Evolutionary conservation across 306 rosid genomes (phyloP), one percentile per base, ranked within the genome.

Genomic region (Rubus idaeus): DNA sequence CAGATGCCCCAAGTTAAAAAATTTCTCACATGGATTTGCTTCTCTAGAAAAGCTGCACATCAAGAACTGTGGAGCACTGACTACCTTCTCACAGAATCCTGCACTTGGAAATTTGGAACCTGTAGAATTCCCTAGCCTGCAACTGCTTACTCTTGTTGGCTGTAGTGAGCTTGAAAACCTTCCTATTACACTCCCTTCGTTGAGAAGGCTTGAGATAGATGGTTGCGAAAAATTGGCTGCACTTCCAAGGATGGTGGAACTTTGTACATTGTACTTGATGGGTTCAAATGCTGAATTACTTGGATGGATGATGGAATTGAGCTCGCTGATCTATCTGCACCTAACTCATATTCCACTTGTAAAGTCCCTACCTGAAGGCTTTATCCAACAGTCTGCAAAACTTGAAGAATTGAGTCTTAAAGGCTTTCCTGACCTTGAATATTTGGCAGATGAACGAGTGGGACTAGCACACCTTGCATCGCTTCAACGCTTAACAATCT

Each of bases 401-500:
- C 75, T 71, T 37, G 63, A 51, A 71, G 63, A 52, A 40, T 37
- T 71, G 75, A 71, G 10, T 71, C 5, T 71, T 70, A 17, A 6
- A 37, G 9, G n/a, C 49, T 52, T 71, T 52, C 30, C 18, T 6
- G 35, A 71, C 20, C 64, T 71, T 10, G 35, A 52, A 37, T 35
- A 51, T 2, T 39, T 71, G 63, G 56, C 37, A 5, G 39, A 18
- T 37, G 12, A 37, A 37, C 46, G 5, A 35, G 26, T 52, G 23
- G 75, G 63, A 52, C 49, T 71, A 37, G 21, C 75, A 37, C 35
- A 20, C 21, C 63, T 71, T 71, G 63, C 63, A 52, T 71, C 75
- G 17, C 75, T 71, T 18, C 63, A n/a, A 52, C 75, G 75, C 64
- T 37, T 71, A 63, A 71, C 75, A n/a, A 52, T 71, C 61, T 71